Percentiles rank a stretch among this genome's conserved stretches.
phyloP scores from a whole-genome alignment of 192 early-diverging fungal genomes.

The Coemansia javaensis region DNA sequence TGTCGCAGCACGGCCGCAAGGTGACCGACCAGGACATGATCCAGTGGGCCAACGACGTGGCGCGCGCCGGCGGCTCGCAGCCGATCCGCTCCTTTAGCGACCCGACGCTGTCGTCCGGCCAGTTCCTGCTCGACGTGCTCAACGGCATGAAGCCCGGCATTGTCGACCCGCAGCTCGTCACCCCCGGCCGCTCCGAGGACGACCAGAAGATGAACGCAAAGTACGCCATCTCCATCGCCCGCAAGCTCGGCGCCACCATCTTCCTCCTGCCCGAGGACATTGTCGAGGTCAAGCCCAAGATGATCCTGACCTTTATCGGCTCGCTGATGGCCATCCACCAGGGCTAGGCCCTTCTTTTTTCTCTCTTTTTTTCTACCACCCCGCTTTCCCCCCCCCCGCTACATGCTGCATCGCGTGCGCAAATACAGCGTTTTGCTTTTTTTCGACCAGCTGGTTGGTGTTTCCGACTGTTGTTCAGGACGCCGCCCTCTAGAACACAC shows the following conservation, averaged over 20 bases:
- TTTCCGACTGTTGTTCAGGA: no score
- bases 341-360: neutral
- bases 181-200: conserved; percentile 66
- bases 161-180: conserved; percentile 85
- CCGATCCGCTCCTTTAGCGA: conserved; percentile 86
- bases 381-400: no score
- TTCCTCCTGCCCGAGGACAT: conserved; percentile 99
- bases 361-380: neutral
- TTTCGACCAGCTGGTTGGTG: no score
- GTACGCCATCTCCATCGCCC: conserved; percentile 96
- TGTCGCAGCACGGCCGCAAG: conserved; percentile 74
- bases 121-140: conserved; percentile 87
- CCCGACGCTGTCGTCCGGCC: conserved; percentile 64
- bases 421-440: no score
- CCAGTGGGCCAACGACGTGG: conserved; percentile 88
- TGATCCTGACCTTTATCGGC: conserved; percentile 94
- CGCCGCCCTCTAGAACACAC: no score
- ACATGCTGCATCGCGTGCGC: no score
- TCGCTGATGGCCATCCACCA: conserved; percentile 79
- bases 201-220: conserved; percentile 89
- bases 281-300: conserved; percentile 94
- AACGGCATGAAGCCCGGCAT: conserved; percentile 89
- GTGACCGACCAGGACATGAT: conserved; percentile 94
- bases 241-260: conserved; percentile 98
- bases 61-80: conserved; percentile 53